Evolutionary conservation across 108 stramenopile genomes (phyloP), one percentile per base, ranked within the genome.

Genomic region (Nannochloropsis salina): DNA sequence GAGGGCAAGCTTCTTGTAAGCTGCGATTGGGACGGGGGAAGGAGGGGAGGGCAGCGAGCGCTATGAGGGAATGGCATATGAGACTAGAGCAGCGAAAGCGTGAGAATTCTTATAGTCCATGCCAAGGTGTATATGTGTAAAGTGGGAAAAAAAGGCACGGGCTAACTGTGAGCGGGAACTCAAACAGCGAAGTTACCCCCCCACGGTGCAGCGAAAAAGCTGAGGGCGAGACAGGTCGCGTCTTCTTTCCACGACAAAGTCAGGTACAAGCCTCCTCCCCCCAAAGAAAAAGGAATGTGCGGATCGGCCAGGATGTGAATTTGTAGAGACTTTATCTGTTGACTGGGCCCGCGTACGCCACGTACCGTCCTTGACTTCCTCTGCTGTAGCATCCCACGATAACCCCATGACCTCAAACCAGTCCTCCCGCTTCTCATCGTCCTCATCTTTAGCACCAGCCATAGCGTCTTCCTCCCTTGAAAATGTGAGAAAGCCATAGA

Each of bases 1-100:
- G 42, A 88, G 85, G 31, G 88, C 85, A 4, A 89, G 89, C 6
- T 83, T 88, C 12, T 80, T 86, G 83, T 86, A 89, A 9, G 88
- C 88, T 80, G 51, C 9, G 31, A 9, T 2, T 5, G 41, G 82
- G 42, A 82, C 12, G 5, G 21, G 10, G 80, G 20, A 15, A 41
- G 12, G 20, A 6, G 21, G n/a, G 11, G 79, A 79, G 42, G 61
- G 40, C 9, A 80, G 6, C 8, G 8, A 44, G 61, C n/a, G 12
- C 5, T 82, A 9, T 42, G 42, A 42, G 41, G 42, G 5, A 31
- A 15, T 82, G 6, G 42, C 20, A 18, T 74, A 1, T 74, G 20
- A 12, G 61, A 20, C 18, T 18, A 18, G 18, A 74, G 61, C 61
- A 74, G 18, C 12, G 12, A 74, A 12, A 74, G 18, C 20, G 61